These are phyloP conservation scores for Wallacemonas sp. DNA, from an alignment of 208 protist species.

Conservation along the genomic window DNA sequence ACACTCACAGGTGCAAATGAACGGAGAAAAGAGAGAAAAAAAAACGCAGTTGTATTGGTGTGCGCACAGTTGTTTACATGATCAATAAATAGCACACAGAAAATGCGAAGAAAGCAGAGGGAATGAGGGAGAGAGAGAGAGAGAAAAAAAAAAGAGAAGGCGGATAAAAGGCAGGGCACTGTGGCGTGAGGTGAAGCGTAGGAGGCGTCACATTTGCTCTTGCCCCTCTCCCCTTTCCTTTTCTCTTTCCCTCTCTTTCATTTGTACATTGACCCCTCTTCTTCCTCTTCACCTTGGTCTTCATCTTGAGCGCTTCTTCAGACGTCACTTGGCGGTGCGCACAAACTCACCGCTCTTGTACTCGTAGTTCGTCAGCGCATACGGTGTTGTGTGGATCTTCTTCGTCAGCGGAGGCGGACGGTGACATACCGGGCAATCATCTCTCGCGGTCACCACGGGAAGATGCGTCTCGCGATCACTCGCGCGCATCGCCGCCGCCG, in stretches of 20 bases:
- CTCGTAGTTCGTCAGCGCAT: constrained; percentile 61
- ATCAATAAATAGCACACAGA: too few species aligned
- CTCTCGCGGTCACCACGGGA: neutral
- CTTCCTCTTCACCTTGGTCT: constrained; percentile 9
- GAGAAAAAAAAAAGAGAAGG: neutral
- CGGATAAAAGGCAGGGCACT: constrained; percentile 17
- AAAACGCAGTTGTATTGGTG: too few species aligned
- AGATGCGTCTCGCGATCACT: neutral
- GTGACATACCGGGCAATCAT: constrained; percentile 64
- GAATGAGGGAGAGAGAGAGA: too few species aligned
- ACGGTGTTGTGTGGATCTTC: constrained; percentile 43
- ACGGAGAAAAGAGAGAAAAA: too few species aligned
- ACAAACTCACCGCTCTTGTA: constrained; percentile 52
- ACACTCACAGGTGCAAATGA: too few species aligned
- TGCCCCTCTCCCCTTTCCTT: too few species aligned
- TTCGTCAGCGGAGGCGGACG: constrained; percentile 38
- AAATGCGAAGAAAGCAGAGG: too few species aligned
- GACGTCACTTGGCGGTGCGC: neutral
- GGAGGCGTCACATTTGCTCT: too few species aligned
- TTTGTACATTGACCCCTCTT: neutral
- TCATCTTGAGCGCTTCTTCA: constrained; percentile 6
- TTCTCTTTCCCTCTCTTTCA: neutral
- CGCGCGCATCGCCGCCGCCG: neutral
- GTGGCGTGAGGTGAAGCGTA: constrained; percentile 21
- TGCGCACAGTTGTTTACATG: too few species aligned